Base-by-base conservation (phyloP, 1,284 basidiomycete species). In the Stereum hirsutum region DNA sequence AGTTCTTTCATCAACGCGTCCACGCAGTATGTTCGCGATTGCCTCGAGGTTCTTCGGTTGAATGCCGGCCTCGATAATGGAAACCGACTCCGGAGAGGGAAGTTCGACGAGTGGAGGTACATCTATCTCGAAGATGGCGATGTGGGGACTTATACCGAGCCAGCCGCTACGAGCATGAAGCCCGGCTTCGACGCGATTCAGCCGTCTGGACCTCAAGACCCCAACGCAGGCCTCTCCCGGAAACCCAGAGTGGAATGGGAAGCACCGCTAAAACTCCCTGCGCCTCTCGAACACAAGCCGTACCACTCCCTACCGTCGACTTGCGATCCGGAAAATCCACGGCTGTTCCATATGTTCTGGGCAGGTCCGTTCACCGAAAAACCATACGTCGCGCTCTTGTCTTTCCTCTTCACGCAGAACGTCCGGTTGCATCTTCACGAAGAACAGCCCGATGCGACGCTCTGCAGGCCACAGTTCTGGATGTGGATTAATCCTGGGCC, bases 311-410 rank as follows among this genome's bases (percentile, higher is more conserved):
- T 64, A 41, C 51, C 58, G 0, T 44, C 56, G 6, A 54, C 74
- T 2, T 88, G 84, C 60, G 79, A 82, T 52, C 70, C 76, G 0
- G 72, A 76, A 42, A 72, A 82, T 52, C 75, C 81, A 8, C 72
- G 78, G 20, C 63, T 86, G 35, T 87, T 83, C 66, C 84, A 88
- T 63, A 84, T 87, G 71, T 88, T 85, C 63, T 87, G 84, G 83
- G 78, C 82, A 0, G 84, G 84, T 2, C 73, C 79, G 0, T 86
- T 88, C 64, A 84, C 81, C 5, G 82, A 87, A 62, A 86, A 86
- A 57, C 84, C 84, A 2, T 86, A 86, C 64, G 72, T 81, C 55
- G 79, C 83, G 0, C 64, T 85, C 45, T 64, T 83, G 41, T 86
- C 83, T 6, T 87, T 81, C 66, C 65, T 87, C 28, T 87, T 73